Percentiles rank a stretch among this genome's conserved stretches.
Conservation (phyloP, 2,329 filamentous ascomycete species). For the Neurospora sp. region DNA sequence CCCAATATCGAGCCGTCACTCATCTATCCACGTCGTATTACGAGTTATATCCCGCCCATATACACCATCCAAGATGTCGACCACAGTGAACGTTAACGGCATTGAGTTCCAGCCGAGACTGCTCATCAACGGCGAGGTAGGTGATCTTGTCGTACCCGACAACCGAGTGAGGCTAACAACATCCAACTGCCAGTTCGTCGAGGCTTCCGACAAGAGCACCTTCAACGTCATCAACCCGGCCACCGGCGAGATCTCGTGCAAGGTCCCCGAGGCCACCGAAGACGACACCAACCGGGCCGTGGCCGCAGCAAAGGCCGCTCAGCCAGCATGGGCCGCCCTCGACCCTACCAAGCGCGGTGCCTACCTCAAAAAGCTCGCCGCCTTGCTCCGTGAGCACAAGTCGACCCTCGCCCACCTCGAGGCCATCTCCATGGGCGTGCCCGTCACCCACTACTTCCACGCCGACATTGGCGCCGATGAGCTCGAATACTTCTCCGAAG, state of each 20-base stretch:
- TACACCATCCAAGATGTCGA: constrained; percentile 3
- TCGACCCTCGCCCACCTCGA: constrained; percentile 35
- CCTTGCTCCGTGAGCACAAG: constrained; percentile 30
- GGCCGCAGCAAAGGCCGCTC: constrained; percentile 32
- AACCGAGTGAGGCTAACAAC: not conserved
- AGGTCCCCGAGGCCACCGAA: constrained; percentile 34
- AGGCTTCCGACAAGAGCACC: constrained; percentile 34
- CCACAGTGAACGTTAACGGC: not conserved
- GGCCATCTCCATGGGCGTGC: constrained; percentile 35
- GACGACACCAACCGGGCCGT: constrained; percentile 34
- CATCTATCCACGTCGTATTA: not conserved
- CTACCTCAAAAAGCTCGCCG: constrained; percentile 35
- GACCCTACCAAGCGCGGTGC: constrained; percentile 29
- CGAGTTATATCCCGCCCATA: not conserved
- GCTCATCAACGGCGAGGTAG: constrained; percentile 41
- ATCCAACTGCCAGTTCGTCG: constrained; percentile 26
- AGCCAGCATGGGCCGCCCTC: constrained; percentile 34
- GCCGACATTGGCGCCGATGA: constrained; percentile 21
- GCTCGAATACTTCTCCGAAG: constrained; percentile 33
- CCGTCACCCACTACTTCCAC: constrained; percentile 28
- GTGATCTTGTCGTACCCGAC: not conserved
- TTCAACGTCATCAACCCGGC: constrained; percentile 35
- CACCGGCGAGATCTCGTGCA: constrained; percentile 28
- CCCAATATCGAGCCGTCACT: not conserved
- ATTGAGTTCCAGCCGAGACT: constrained; percentile 25